phyloP scores from a whole-genome alignment of 768 basidiomycete species.

The Termitomyces sp. region DNA sequence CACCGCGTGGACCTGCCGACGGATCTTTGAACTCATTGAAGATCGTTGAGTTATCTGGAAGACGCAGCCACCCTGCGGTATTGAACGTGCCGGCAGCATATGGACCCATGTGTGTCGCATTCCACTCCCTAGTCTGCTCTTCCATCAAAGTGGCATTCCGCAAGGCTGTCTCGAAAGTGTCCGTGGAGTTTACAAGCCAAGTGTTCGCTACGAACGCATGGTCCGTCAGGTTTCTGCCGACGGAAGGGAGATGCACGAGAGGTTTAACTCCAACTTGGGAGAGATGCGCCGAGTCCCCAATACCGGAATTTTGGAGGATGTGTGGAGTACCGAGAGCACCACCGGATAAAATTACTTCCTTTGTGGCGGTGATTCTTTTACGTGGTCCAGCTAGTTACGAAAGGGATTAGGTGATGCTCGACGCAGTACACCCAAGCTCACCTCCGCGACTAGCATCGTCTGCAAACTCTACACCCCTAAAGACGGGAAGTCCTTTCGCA shows the following conservation, averaged over 20 bases:
- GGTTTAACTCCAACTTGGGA: conserved; percentile 14
- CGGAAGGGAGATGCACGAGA: conserved; percentile 22
- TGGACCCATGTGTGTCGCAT: conserved; percentile 14
- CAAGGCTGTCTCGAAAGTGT: conserved; percentile 19
- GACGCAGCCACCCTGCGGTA: conserved; percentile 17
- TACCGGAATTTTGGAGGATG: conserved; percentile 23
- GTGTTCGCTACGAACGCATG: conserved; percentile 22
- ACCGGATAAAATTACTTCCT: conserved; percentile 27
- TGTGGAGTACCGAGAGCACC: conserved; percentile 25
- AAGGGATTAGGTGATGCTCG: background rate
- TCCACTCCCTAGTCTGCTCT: conserved; percentile 15
- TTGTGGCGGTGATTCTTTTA: conserved; percentile 18
- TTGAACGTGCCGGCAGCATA: conserved; percentile 16
- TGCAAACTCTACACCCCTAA: conserved; percentile 19
- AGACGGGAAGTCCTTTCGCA: conserved; percentile 11
- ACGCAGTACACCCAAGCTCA: background rate
- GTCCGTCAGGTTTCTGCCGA: conserved; percentile 25
- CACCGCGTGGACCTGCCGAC: conserved; percentile 19
- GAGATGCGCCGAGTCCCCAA: conserved; percentile 18
- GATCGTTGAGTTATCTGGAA: conserved; percentile 17
- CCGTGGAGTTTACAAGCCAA: conserved; percentile 21
- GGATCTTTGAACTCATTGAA: conserved; percentile 19
- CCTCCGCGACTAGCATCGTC: background rate
- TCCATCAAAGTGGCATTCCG: conserved; percentile 14
- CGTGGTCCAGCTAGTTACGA: conserved; percentile 1